Percentiles rank a stretch among this genome's conserved stretches.
Conservation (phyloP, 2,329 filamentous ascomycete species). For the Penicillium crustosum region DNA sequence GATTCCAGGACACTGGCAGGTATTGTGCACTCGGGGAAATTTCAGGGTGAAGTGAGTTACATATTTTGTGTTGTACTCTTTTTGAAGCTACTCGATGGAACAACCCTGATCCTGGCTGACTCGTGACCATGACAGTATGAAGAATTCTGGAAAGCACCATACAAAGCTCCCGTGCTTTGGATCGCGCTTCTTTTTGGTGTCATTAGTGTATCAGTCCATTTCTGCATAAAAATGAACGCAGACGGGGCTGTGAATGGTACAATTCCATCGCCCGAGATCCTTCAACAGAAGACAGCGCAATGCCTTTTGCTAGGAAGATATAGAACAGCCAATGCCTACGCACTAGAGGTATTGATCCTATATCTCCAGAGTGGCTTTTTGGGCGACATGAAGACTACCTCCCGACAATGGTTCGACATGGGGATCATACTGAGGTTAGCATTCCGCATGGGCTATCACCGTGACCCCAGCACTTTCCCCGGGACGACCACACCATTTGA, state of each 20-base stretch:
- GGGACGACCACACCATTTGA: constrained; percentile 52
- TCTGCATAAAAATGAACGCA: background rate
- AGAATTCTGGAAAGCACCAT: constrained; percentile 20
- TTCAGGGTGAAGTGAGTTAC: constrained; percentile 12
- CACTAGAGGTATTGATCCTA: constrained; percentile 2
- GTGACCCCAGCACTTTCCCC: constrained; percentile 53
- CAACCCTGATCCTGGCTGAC: background rate
- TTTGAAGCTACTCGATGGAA: background rate
- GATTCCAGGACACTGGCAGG: background rate
- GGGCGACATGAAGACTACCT: background rate
- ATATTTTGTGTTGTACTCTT: background rate
- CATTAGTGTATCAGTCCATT: constrained; percentile 6
- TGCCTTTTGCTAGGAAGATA: constrained; percentile 22
- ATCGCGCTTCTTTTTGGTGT: constrained; percentile 18
- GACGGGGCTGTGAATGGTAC: background rate
- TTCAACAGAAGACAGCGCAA: constrained; percentile 6
- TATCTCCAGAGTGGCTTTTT: constrained; percentile 41
- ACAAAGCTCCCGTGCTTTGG: constrained; percentile 15
- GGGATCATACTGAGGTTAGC: constrained; percentile 31
- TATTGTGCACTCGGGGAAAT: constrained; percentile 17
- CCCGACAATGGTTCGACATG: background rate
- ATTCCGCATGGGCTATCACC: constrained; percentile 61
- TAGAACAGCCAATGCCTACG: background rate
- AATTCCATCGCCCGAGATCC: background rate
- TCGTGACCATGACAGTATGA: constrained; percentile 11